phyloP scores from a whole-genome alignment of 768 basidiomycete genomes.

The Gymnopilus junonius region DNA sequence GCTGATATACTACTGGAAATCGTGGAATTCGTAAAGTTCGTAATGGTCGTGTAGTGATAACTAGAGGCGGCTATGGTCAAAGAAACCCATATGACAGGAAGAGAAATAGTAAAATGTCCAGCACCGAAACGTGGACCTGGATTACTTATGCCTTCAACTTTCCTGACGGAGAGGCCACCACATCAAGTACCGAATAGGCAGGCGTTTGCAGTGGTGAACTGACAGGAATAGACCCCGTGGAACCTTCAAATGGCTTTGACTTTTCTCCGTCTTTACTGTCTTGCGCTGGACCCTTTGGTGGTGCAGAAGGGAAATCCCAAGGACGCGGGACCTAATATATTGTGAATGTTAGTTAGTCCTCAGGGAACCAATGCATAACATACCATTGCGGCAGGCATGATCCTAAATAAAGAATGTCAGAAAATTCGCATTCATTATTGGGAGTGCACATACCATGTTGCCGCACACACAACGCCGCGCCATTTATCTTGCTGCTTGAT shows the following conservation, averaged over 20 bases:
- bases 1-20: background rate
- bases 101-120: background rate
- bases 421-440: background rate
- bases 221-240: background rate
- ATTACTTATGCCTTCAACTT: background rate
- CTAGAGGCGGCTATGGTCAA: background rate
- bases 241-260: background rate
- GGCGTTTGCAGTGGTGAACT: background rate
- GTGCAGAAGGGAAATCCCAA: conserved; percentile 71
- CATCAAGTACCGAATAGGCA: conserved; percentile 8
- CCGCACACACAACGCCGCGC: conserved; percentile 83
- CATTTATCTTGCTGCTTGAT: conserved; percentile 71
- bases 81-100: background rate
- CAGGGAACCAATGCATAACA: background rate
- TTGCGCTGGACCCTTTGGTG: background rate
- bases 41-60: background rate
- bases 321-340: conserved; percentile 73
- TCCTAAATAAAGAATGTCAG: conserved; percentile 43
- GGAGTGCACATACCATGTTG: conserved; percentile 69
- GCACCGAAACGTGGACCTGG: background rate
- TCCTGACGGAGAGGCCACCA: background rate
- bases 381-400: conserved; percentile 79
- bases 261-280: background rate
- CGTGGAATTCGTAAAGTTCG: background rate
- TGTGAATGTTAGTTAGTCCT: background rate